Evolutionary conservation across 176 grass and related monocot species (phyloP).

Genomic region (Pontederia paniculata): DNA sequence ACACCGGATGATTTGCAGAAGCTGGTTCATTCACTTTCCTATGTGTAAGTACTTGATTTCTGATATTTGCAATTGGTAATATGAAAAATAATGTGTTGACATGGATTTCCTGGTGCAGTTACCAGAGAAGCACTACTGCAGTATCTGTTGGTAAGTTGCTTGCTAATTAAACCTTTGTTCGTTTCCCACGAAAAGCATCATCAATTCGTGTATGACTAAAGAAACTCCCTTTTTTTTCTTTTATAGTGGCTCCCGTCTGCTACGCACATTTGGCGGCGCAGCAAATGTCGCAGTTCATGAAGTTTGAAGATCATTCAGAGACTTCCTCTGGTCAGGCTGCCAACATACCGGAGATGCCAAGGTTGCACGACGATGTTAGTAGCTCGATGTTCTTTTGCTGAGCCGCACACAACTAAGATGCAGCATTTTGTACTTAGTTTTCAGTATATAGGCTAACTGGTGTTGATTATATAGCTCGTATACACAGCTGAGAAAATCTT

Average conservation of each 20-base stretch:
- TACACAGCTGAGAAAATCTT: no score
- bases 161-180: neutral
- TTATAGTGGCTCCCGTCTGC: constrained; percentile 41
- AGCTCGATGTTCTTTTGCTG: constrained; percentile 60
- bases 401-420: no score
- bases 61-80: neutral
- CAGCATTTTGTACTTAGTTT: no score
- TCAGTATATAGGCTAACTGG: no score
- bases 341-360: constrained; percentile 21
- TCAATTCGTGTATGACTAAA: neutral
- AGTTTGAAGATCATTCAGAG: constrained; percentile 28
- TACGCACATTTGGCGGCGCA: constrained; percentile 40
- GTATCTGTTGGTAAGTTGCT: constrained; percentile 32
- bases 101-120: constrained; percentile 10
- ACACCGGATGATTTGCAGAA: constrained; percentile 35
- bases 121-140: constrained; percentile 55
- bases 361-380: constrained; percentile 25
- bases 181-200: neutral
- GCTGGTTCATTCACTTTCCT: constrained; percentile 52
- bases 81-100: neutral
- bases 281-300: constrained; percentile 43
- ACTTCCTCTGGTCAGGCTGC: constrained; percentile 16
- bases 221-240: neutral
- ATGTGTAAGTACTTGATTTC: constrained; percentile 27
- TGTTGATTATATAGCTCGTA: no score